A percentile compares a stretch with the other conserved stretches of the same genome.
Evolutionary conservation across 2,329 filamentous ascomycete genomes (phyloP).

Genomic region (Penicillium sp.): DNA sequence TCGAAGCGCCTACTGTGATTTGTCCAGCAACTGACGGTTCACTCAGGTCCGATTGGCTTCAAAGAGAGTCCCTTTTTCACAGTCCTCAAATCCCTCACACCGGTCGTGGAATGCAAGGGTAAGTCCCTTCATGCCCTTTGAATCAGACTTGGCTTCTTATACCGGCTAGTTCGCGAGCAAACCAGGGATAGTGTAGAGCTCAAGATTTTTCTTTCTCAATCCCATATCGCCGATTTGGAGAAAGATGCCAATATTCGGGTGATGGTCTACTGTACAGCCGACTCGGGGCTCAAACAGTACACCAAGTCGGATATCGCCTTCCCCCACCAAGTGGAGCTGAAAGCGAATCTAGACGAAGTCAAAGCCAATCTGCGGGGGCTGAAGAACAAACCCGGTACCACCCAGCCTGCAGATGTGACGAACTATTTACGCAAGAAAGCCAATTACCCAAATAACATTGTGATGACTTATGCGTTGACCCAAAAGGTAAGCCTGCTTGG

Average conservation of each 20-base stretch:
- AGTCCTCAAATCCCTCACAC: conserved; percentile 64
- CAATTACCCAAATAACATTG: conserved; percentile 72
- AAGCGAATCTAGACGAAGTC: conserved; percentile 82
- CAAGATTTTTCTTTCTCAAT: conserved; percentile 58
- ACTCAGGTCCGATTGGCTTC: conserved; percentile 53
- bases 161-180: conserved; percentile 54
- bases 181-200: conserved; percentile 61
- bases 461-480: conserved; percentile 90
- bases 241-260: conserved; percentile 65
- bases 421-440: conserved; percentile 66
- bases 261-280: conserved; percentile 79
- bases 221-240: conserved; percentile 57
- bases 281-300: conserved; percentile 60
- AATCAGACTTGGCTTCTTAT: conserved; percentile 17
- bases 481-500: conserved; percentile 65
- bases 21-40: conserved; percentile 18
- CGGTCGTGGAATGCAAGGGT: conserved; percentile 72
- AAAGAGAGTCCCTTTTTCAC: conserved; percentile 86
- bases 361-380: conserved; percentile 91
- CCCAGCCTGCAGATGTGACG: conserved; percentile 89
- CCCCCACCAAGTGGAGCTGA: conserved; percentile 88
- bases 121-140: conserved; percentile 30
- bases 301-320: conserved; percentile 72
- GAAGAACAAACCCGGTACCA: conserved; percentile 95
- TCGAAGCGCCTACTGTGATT: not conserved